These are phyloP conservation scores for Fagus sylvatica DNA, from an alignment of 306 rosid genomes.

Conservation along the genomic window DNA sequence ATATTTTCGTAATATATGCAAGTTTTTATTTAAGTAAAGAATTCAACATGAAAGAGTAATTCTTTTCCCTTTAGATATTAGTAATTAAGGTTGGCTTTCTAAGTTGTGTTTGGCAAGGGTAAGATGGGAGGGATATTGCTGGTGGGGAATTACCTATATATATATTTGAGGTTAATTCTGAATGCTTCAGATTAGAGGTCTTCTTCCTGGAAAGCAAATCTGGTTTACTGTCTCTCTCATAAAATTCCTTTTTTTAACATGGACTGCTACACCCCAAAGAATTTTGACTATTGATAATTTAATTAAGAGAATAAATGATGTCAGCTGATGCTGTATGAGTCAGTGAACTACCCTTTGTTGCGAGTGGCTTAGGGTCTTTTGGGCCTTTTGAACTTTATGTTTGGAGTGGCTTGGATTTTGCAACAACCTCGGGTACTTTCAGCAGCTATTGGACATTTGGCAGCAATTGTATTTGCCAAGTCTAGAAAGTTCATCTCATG, in stretches of 20 bases:
- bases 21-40: background rate
- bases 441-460: background rate
- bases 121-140: background rate
- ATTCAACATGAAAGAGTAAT: background rate
- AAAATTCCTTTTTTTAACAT: background rate
- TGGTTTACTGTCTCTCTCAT: background rate
- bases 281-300: too few species aligned
- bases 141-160: background rate
- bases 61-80: background rate
- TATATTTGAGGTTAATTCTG: background rate
- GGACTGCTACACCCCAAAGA: background rate
- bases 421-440: background rate
- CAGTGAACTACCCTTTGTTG: background rate
- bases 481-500: background rate
- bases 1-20: background rate
- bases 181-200: conserved; percentile 5
- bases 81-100: background rate
- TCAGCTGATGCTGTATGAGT: background rate
- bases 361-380: background rate
- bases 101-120: background rate
- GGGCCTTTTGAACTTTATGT: background rate
- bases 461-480: background rate
- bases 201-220: background rate
- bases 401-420: background rate
- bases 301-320: too few species aligned